Percentiles rank a stretch among this genome's conserved stretches.
phyloP scores from a whole-genome alignment of 108 stramenopile species.

The Discostella stelligeroides region DNA sequence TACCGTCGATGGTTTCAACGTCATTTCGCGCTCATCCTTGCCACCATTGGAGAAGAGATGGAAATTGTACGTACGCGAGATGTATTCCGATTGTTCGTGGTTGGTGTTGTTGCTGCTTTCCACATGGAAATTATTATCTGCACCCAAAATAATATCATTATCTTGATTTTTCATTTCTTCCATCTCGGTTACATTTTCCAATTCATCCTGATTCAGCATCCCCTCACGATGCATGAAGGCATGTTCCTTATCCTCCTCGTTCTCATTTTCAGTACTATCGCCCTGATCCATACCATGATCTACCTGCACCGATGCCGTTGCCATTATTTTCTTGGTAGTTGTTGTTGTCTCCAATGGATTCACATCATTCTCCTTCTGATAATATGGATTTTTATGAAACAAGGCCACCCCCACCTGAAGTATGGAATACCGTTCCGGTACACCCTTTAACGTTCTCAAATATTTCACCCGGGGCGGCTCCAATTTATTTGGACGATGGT shows the following conservation, averaged over 20 bases:
- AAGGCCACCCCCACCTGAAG: slow-evolving; percentile 78
- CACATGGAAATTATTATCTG: not conserved
- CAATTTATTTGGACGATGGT: slow-evolving; percentile 53
- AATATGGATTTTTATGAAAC: slow-evolving; percentile 64
- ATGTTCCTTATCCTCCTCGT: slow-evolving; percentile 30
- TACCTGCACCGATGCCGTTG: not conserved
- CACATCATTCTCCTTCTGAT: not conserved
- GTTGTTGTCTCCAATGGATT: not conserved
- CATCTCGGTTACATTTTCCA: slow-evolving; percentile 43
- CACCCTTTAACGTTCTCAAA: slow-evolving; percentile 46
- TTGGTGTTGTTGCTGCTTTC: too few relatives aligned
- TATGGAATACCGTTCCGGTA: slow-evolving; percentile 73
- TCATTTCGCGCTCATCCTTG: slow-evolving; percentile 52
- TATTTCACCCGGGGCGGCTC: slow-evolving; percentile 66
- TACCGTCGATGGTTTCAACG: slow-evolving; percentile 66
- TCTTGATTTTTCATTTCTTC: slow-evolving; percentile 24
- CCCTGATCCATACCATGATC: slow-evolving; percentile 5
- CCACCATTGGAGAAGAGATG: slow-evolving; percentile 65
- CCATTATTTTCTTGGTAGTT: not conserved
- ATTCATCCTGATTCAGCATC: slow-evolving; percentile 42
- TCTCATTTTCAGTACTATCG: not conserved
- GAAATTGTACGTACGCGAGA: slow-evolving; percentile 73
- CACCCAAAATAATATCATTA: too few relatives aligned
- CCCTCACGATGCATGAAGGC: slow-evolving; percentile 51
- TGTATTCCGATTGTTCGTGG: slow-evolving; percentile 37